Evolutionary conservation across 2,329 filamentous ascomycete genomes (phyloP), one percentile per base, ranked within the genome.

Genomic region (Stagonosporopsis rhizophila): DNA sequence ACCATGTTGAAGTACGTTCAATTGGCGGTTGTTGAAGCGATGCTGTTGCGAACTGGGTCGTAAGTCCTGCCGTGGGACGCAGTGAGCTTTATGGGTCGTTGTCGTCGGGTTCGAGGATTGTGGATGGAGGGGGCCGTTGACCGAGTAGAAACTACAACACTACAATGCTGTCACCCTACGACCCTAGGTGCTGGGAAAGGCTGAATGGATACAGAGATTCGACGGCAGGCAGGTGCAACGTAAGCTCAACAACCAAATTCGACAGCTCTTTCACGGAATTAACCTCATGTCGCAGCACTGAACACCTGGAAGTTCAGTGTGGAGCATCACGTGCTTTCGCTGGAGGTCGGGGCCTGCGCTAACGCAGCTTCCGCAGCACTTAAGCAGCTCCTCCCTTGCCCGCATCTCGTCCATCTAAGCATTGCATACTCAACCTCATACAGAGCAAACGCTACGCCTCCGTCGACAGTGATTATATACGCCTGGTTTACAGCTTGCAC

Each of bases 1-100:
- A 76, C 74, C 74, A 75, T 76, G 39, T 40, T 67, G 19, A 25
- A 17, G 19, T 32, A n/a, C 15, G 19, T 47, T 52, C 50, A 62
- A 52, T 61, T 60, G 53, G n/a, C n/a, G 25, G n/a, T 20, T 17
- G 2, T 28, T 17, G 17, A 30, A 12, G 22, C 7, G 17, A 1
- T 28, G 14, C 22, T 42, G 9, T 15, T 32, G n/a, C 2, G 20
- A 14, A 22, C n/a, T 40, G 20, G 22, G n/a, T 28, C 15, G 28
- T 32, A 11, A 14, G 17, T 28, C 11, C 7, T 39, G 40, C 41
- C 20, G 50, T 48, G 48, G 32, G 39, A 23, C 34, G 34, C 28
- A 35, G 49, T 11, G n/a, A 20, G 54, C 44, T 44, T 7, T 22
- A 46, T 3, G 46, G 23, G 38, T 25, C 12, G 42, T 39, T 20